Conservation (phyloP, 2,329 filamentous ascomycete species). For the Aspergillus fructus region DNA sequence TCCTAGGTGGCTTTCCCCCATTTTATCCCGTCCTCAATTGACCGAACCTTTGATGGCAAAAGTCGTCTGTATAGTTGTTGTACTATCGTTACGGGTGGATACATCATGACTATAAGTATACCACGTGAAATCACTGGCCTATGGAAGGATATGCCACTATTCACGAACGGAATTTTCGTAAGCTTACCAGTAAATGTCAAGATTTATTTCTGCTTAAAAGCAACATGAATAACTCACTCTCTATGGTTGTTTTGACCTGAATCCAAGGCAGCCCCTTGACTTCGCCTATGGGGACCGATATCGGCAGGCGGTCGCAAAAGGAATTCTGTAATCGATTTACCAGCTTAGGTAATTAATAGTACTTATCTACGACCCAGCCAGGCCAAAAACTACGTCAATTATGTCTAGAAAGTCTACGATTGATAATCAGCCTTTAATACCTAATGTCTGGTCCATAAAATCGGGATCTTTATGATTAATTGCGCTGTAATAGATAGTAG, state of each 20-base stretch:
- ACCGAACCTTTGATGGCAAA: background rate
- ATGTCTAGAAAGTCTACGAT: slow-evolving; percentile 12
- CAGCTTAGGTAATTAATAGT: background rate
- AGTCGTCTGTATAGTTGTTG: background rate
- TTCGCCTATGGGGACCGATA: background rate
- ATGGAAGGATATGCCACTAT: background rate
- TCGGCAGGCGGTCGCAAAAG: background rate
- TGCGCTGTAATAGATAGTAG: background rate
- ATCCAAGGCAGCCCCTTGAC: background rate
- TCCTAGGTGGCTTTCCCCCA: background rate
- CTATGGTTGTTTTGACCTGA: background rate
- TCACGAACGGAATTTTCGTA: background rate
- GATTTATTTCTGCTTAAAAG: too few relatives aligned
- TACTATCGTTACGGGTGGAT: background rate
- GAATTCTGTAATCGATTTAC: background rate
- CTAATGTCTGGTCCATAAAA: background rate
- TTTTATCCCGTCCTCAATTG: background rate
- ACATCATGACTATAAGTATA: background rate
- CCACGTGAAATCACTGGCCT: background rate
- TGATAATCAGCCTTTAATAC: slow-evolving; percentile 16
- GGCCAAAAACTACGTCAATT: background rate
- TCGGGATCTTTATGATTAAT: background rate
- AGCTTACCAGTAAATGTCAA: too few relatives aligned
- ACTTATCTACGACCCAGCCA: background rate
- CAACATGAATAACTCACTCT: background rate